Evolutionary conservation across 2,329 filamentous ascomycete genomes (phyloP).

Genomic region (Hymenoscyphus scutula): DNA sequence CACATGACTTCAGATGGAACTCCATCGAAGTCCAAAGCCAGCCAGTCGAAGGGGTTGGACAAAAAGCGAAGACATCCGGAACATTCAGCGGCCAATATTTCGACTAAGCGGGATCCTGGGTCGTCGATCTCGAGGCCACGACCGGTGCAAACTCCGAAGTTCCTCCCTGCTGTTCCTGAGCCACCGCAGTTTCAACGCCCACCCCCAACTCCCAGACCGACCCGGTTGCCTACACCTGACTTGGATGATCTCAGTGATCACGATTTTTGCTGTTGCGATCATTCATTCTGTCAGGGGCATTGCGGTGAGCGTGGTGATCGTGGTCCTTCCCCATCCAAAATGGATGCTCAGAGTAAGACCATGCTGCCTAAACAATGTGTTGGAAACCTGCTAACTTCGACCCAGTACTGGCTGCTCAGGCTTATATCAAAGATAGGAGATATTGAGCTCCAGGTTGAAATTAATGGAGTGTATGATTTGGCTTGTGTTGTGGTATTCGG

Average conservation of each 20-base stretch:
- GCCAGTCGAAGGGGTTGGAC: not conserved
- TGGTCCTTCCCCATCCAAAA: not conserved
- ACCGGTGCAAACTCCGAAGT: not conserved
- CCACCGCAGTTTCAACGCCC: slow-evolving; percentile 7
- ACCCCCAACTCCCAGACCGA: slow-evolving; percentile 15
- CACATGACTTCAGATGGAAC: slow-evolving; percentile 3
- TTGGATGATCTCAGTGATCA: slow-evolving; percentile 14
- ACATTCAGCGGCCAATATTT: slow-evolving; percentile 4
- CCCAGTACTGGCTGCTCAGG: slow-evolving; percentile 14
- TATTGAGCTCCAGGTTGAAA: not conserved
- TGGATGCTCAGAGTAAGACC: slow-evolving; percentile 11
- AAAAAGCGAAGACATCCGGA: not conserved
- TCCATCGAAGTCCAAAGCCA: not conserved
- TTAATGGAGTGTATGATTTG: not conserved
- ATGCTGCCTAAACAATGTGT: not conserved
- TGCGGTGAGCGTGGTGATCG: not conserved
- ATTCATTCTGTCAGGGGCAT: slow-evolving; percentile 4
- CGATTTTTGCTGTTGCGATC: slow-evolving; percentile 12
- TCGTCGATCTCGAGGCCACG: not conserved
- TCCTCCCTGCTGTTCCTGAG: slow-evolving; percentile 8
- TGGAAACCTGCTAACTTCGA: slow-evolving; percentile 5
- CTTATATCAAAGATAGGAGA: slow-evolving; percentile 10
- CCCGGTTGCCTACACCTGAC: slow-evolving; percentile 14
- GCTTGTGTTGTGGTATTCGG: not conserved
- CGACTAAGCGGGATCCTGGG: slow-evolving; percentile 6